Percentiles rank a stretch among this genome's conserved stretches.
phyloP scores from a whole-genome alignment of 2,329 filamentous ascomycete genomes.

The Aspergillus spinulosporus region DNA sequence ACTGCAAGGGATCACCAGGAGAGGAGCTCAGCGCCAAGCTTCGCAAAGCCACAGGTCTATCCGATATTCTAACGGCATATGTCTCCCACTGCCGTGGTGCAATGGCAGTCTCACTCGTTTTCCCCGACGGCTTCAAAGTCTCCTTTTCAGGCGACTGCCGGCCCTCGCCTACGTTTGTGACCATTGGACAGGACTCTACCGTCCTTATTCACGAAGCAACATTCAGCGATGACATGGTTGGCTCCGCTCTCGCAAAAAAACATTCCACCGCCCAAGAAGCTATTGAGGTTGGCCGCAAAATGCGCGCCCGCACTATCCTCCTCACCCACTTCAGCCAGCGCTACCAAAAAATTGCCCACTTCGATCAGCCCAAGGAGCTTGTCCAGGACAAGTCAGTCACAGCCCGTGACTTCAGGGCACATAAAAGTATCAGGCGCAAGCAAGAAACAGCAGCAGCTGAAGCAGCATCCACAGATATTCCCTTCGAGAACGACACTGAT shows the following conservation, averaged over 20 bases:
- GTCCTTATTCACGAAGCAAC: slow-evolving; percentile 94
- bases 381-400: neutral
- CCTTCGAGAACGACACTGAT: slow-evolving; percentile 18
- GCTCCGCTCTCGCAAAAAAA: slow-evolving; percentile 81
- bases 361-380: neutral
- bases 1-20: slow-evolving; percentile 15
- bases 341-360: slow-evolving; percentile 69
- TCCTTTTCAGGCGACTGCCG: slow-evolving; percentile 95
- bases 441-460: neutral
- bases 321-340: slow-evolving; percentile 95
- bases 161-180: slow-evolving; percentile 68
- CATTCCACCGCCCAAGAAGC: slow-evolving; percentile 89
- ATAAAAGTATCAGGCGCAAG: neutral
- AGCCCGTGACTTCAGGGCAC: neutral
- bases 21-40: slow-evolving; percentile 42
- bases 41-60: slow-evolving; percentile 60
- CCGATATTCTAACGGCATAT: slow-evolving; percentile 62
- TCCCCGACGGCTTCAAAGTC: slow-evolving; percentile 77
- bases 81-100: slow-evolving; percentile 81
- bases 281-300: slow-evolving; percentile 70
- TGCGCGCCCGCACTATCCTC: slow-evolving; percentile 77
- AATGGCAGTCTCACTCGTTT: slow-evolving; percentile 74
- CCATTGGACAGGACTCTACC: slow-evolving; percentile 72
- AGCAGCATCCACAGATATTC: neutral
- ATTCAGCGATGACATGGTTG: slow-evolving; percentile 79